phyloP scores from a whole-genome alignment of 257 asterid genomes.

The Solanum chilense region DNA sequence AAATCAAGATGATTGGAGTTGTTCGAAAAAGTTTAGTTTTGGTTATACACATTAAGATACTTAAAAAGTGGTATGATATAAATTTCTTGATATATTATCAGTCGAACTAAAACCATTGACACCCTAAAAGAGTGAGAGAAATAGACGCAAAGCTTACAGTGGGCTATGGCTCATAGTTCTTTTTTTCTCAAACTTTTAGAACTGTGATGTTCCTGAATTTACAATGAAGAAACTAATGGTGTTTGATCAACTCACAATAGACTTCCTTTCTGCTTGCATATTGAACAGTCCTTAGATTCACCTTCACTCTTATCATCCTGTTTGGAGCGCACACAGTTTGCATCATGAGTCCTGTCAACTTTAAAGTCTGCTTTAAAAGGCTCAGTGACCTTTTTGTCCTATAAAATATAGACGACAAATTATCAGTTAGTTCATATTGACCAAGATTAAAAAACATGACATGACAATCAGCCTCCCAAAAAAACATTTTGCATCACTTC shows the following conservation, averaged over 20 bases:
- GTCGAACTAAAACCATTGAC: neutral
- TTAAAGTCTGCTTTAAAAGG: neutral
- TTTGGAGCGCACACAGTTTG: neutral
- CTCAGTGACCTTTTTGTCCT: neutral
- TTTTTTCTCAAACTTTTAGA: neutral
- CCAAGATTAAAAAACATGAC: neutral
- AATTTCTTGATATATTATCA: neutral
- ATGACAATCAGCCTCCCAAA: neutral
- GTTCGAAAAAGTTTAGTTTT: neutral
- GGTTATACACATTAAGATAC: neutral
- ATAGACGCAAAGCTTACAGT: neutral
- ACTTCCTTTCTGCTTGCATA: conserved; percentile 7
- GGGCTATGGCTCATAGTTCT: neutral
- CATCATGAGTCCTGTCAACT: neutral
- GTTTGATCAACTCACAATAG: conserved; percentile 15
- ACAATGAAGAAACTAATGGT: neutral
- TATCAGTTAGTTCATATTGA: neutral
- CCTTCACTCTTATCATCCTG: neutral
- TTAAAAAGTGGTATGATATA: neutral
- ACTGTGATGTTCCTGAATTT: neutral
- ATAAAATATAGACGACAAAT: neutral
- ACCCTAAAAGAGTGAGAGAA: neutral
- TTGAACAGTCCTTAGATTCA: neutral
- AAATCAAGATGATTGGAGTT: neutral
- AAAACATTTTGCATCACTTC: neutral